phyloP scores from a whole-genome alignment of 257 asterid species.

The Nicotiana noctiflora region DNA sequence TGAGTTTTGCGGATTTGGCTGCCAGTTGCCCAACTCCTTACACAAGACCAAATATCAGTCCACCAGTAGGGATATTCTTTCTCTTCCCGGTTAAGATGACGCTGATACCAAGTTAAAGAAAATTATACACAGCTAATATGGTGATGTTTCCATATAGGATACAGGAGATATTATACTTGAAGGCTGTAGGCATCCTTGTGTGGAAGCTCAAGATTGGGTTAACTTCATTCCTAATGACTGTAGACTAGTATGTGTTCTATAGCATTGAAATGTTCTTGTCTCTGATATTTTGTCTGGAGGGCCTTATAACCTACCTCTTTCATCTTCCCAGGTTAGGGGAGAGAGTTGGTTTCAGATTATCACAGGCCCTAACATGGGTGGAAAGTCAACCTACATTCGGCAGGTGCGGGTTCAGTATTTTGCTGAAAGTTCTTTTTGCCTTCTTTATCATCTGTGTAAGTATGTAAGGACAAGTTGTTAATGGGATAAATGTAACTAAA shows the following conservation, averaged over 20 bases:
- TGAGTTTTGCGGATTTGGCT: conserved; percentile 96
- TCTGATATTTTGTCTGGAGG: conserved; percentile 14
- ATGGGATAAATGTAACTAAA: neutral
- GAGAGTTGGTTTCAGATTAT: conserved; percentile 97
- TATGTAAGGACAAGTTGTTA: neutral
- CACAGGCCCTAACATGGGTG: conserved; percentile 99
- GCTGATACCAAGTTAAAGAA: neutral
- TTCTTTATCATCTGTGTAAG: neutral
- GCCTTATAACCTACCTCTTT: conserved; percentile 12
- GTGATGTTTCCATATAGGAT: conserved; percentile 44
- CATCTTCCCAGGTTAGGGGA: conserved; percentile 60
- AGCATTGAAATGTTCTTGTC: conserved; percentile 12
- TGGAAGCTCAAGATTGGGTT: conserved; percentile 99
- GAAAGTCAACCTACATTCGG: conserved; percentile 90
- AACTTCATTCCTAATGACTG: conserved; percentile 95
- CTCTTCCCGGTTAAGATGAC: neutral
- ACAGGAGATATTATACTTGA: conserved; percentile 78
- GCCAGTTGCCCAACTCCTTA: conserved; percentile 77
- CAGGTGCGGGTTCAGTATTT: conserved; percentile 43
- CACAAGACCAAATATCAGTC: conserved; percentile 71
- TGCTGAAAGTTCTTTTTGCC: neutral
- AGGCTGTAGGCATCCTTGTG: conserved; percentile 99
- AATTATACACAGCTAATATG: conserved; percentile 7
- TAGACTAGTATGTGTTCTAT: conserved; percentile 61
- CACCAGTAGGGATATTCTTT: conserved; percentile 46